Percentiles rank a stretch among this genome's conserved stretches.
Conservation (phyloP, 768 basidiomycete species). For the Lyophyllum shimeji region DNA sequence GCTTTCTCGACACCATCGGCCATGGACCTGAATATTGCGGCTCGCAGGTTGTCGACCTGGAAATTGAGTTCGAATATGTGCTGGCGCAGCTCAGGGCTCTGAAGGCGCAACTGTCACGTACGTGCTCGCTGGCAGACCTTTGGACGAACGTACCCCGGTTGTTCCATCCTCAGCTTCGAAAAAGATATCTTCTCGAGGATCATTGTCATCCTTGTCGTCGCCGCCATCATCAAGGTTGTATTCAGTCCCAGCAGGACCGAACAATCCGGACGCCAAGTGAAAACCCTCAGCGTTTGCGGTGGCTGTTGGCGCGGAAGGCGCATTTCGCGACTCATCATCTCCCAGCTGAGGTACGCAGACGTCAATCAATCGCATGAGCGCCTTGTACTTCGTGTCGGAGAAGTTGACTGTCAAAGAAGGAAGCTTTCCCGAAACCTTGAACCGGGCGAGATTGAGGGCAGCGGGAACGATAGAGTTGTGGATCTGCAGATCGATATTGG, state of each 20-base stretch:
- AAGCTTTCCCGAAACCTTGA: conserved; percentile 89
- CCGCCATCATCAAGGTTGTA: conserved; percentile 69
- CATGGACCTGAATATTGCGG: conserved; percentile 71
- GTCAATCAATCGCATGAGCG: conserved; percentile 89
- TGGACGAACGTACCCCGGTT: conserved; percentile 42
- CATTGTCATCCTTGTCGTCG: conserved; percentile 38
- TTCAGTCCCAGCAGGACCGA: conserved; percentile 53
- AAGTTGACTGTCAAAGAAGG: conserved; percentile 88
- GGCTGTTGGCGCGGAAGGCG: conserved; percentile 12
- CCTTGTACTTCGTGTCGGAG: conserved; percentile 88
- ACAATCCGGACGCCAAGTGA: conserved; percentile 55
- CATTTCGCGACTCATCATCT: conserved; percentile 30
- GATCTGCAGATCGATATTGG: conserved; percentile 84
- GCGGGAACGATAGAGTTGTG: conserved; percentile 92
- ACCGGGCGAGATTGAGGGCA: conserved; percentile 76
- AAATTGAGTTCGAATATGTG: conserved; percentile 83
- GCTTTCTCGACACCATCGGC: conserved; percentile 63
- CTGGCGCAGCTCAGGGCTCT: conserved; percentile 49
- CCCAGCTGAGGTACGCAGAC: conserved; percentile 86
- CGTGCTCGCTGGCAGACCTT: neutral
- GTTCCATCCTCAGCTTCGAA: conserved; percentile 71
- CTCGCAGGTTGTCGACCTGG: conserved; percentile 79
- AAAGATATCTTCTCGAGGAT: conserved; percentile 52
- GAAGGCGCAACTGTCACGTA: neutral
- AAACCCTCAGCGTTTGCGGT: conserved; percentile 36